Base-by-base conservation (phyloP, 805 yeast genomes). In the Lipomyces orientalis region DNA sequence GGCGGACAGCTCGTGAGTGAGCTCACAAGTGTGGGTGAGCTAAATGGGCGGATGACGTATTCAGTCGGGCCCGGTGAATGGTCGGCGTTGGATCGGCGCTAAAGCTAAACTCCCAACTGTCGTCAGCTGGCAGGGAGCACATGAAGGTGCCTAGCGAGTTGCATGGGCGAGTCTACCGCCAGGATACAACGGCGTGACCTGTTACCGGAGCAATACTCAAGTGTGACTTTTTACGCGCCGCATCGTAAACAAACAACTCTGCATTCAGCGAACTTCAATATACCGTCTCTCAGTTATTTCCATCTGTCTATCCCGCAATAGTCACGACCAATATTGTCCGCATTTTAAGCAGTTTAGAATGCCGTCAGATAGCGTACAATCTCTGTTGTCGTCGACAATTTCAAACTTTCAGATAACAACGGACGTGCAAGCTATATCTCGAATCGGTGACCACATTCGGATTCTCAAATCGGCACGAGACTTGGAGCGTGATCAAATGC, bases 401-500 rank as follows among this genome's bases (percentile, higher is more conserved):
- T 19, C 62, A 4, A 69, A 64, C 54, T 69, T 69, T 37, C 71
- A 69, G 37, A 67, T 69, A 12, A 58, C 63, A 8, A 66, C 66
- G 6, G 72, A 69, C 58, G 71, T 69, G 34, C 71, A 69, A 14
- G 59, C 70, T 4, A 39, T 69, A 37, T 39, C 65, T 7, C 70
- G 72, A 16, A 64, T 69, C 59, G 35, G 60, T 56, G 72, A 69
- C 51, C 72, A 69, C 56, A 67, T 67, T 14, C 63, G 64, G 49
- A 69, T 69, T 33, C 64, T 69, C 22, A 52, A 69, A 31, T 62
- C 67, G 6, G 72, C 71, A 6, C 61, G 72, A n/a, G 70, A 66
- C 9, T 43, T 67, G 8, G 72, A 69, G 60, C 67, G 64, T 8
- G 72, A 69, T 16, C 70, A 67, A 56, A 64, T 57, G 51, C 64